phyloP scores from a whole-genome alignment of 2,329 filamentous ascomycete genomes.

The Trichoderma koningii region DNA sequence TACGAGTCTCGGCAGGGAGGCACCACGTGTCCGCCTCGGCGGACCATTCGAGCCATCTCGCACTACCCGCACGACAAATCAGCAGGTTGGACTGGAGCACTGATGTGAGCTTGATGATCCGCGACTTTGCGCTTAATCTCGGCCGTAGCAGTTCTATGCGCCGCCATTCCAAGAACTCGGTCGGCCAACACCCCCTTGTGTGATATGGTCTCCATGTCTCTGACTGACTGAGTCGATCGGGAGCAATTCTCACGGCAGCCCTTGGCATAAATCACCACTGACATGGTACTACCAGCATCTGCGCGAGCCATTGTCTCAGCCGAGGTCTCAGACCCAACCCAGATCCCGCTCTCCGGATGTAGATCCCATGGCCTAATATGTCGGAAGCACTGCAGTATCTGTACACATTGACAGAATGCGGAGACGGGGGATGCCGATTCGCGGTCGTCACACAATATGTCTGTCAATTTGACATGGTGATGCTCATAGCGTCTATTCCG shows the following conservation, averaged over 20 bases:
- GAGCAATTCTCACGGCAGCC: neutral
- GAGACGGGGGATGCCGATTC: neutral
- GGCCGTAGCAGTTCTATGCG: neutral
- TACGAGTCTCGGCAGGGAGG: too few relatives aligned
- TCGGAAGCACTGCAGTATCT: neutral
- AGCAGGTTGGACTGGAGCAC: too few relatives aligned
- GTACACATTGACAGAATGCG: neutral
- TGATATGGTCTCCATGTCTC: neutral
- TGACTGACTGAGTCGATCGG: neutral
- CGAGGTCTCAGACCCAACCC: constrained; percentile 3
- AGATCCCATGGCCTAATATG: neutral
- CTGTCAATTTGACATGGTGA: neutral
- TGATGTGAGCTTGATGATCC: too few relatives aligned
- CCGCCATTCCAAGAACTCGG: neutral
- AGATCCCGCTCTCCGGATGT: neutral
- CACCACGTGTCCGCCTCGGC: too few relatives aligned
- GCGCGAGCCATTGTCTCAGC: neutral
- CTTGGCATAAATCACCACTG: neutral
- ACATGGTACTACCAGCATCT: neutral
- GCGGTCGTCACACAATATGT: neutral
- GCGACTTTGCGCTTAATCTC: neutral
- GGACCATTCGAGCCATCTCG: too few relatives aligned
- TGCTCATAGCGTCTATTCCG: neutral
- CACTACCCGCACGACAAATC: too few relatives aligned
- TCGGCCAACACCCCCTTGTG: too few relatives aligned